phyloP scores from a whole-genome alignment of 2,329 filamentous ascomycete genomes.

The Exutisphaerella laricina region DNA sequence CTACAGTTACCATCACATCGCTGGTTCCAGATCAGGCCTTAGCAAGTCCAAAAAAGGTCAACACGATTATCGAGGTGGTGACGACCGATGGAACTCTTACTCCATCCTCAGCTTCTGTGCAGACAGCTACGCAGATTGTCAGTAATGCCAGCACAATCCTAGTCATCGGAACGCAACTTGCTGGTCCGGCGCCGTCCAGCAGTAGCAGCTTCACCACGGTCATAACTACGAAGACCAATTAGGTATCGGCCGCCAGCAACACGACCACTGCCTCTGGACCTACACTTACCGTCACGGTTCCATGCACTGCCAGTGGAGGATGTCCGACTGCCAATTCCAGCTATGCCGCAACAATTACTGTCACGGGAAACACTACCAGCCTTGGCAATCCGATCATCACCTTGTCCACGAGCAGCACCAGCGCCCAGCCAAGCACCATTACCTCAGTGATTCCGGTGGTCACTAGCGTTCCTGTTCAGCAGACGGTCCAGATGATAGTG shows the following conservation, averaged over 20 bases:
- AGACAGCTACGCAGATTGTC: slow-evolving; percentile 5
- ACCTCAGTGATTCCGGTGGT: slow-evolving; percentile 10
- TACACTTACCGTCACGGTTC: slow-evolving; percentile 12
- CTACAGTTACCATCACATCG: slow-evolving; percentile 9
- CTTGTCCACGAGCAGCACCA: slow-evolving; percentile 6
- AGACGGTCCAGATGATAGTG: slow-evolving; percentile 14
- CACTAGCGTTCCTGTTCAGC: slow-evolving; percentile 10
- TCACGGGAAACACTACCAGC: slow-evolving; percentile 9
- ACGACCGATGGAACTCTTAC: slow-evolving; percentile 8
- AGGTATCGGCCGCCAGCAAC: neutral
- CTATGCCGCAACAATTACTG: slow-evolving; percentile 11
- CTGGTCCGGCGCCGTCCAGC: neutral
- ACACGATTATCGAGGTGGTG: slow-evolving; percentile 9
- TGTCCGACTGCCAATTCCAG: slow-evolving; percentile 6
- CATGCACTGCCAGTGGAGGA: slow-evolving; percentile 5
- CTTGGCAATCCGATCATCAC: slow-evolving; percentile 1
- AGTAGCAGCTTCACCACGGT: neutral
- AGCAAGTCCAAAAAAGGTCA: neutral
- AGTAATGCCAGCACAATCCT: slow-evolving; percentile 6
- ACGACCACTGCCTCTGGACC: slow-evolving; percentile 6
- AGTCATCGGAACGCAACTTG: slow-evolving; percentile 1
- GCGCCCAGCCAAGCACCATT: slow-evolving; percentile 4
- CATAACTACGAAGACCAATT: slow-evolving; percentile 1
- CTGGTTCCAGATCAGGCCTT: neutral
- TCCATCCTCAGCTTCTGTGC: no score